Conservation (phyloP, 768 basidiomycete species). For the Lactifluus hygrophoroides region DNA sequence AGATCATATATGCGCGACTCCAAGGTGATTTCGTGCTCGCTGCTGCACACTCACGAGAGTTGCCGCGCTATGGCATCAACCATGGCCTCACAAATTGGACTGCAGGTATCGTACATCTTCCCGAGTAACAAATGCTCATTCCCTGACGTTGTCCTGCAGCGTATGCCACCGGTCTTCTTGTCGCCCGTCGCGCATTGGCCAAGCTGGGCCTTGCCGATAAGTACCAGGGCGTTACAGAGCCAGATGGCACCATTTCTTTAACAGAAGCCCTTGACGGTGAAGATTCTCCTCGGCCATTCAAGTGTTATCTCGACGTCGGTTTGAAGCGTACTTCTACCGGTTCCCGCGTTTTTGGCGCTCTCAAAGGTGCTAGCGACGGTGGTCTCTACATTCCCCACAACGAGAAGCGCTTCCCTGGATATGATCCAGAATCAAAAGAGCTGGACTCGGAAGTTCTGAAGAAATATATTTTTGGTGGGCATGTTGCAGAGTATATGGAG, state of each 20-base stretch:
- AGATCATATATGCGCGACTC: slow-evolving; percentile 94
- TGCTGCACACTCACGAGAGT: slow-evolving; percentile 82
- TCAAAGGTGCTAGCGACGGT: slow-evolving; percentile 98
- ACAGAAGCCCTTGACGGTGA: slow-evolving; percentile 87
- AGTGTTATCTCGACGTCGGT: slow-evolving; percentile 97
- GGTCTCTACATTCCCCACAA: slow-evolving; percentile 98
- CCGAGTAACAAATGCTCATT: background rate
- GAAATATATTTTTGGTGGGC: slow-evolving; percentile 96
- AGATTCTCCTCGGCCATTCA: slow-evolving; percentile 97
- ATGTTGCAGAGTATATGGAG: slow-evolving; percentile 99
- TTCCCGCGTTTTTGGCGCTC: slow-evolving; percentile 92
- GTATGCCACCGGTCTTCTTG: slow-evolving; percentile 94
- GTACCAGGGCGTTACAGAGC: slow-evolving; percentile 89
- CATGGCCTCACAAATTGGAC: slow-evolving; percentile 99
- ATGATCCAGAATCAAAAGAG: slow-evolving; percentile 85
- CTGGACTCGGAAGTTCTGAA: slow-evolving; percentile 91
- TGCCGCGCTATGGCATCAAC: slow-evolving; percentile 92
- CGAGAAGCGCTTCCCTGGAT: slow-evolving; percentile 97
- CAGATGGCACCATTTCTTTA: slow-evolving; percentile 75
- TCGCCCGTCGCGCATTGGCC: slow-evolving; percentile 87
- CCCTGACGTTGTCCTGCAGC: slow-evolving; percentile 37
- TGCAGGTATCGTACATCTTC: slow-evolving; percentile 47
- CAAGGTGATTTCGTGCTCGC: slow-evolving; percentile 94
- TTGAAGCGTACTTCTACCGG: slow-evolving; percentile 97
- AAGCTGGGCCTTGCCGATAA: slow-evolving; percentile 97